Base-by-base conservation (phyloP, 1,284 basidiomycete species). In the Baeospora myosura region DNA sequence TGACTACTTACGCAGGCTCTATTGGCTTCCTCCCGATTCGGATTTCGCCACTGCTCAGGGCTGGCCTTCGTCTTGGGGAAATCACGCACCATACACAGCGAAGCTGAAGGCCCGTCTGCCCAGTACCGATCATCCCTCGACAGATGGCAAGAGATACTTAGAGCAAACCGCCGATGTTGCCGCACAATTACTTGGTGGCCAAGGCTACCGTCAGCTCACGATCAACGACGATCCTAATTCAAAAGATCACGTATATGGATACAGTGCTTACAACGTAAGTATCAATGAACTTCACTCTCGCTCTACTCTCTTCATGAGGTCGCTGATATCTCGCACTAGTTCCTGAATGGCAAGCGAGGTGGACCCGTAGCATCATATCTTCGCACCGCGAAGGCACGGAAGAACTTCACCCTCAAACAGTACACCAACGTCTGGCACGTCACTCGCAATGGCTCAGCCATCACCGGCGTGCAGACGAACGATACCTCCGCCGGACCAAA, bases 171-270 rank as follows among this genome's bases (percentile, higher is more conserved):
- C 60, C 38, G 54, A 62, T 38, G 68, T 80, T 31, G 65, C 68
- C 29, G 48, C 60, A 11, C 55, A 66, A 39, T 57, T 79, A 2
- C 63, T 80, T 16, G 60, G 56, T 2, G 51, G 52, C 5, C 69
- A 74, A 52, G 74, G 74, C 17, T 81, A 74, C 55, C 50, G 48
- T 25, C 63, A 72, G 34, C 61, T 68, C 26, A 78, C 72, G 0
- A 74, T 81, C 56, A 81, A 80, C 53, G 61, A 66, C 52, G 63
- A 66, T 41, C 70, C 73, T 3, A 63, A 79, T 54, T 64, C 49
- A 24, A 81, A 79, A 54, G 76, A 81, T 43, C 74, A 77, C 49
- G 68, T 66, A 4, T 78, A 68, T 51, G 78, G 78, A n/a, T 76
- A 75, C 56, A 68, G 65, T 47, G 65, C 71, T 3, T 79, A 68